Evolutionary conservation across 169 alveolate genomes (phyloP), one percentile per base, ranked within the genome.

Genomic region (Plasmodium malariae): DNA sequence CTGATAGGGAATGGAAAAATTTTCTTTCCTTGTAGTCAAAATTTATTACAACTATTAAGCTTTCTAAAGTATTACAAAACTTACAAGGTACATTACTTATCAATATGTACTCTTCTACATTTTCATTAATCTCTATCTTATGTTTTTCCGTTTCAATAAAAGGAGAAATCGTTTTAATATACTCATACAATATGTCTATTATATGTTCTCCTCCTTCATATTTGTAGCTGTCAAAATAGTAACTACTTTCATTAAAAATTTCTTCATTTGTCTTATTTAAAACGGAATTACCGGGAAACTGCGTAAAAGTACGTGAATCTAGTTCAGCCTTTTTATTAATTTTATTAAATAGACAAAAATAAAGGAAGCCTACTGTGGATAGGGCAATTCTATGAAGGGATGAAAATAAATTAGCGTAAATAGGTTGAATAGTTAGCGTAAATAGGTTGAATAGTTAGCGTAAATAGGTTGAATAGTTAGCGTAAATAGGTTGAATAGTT

Each of bases 1-100:
- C 74, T 34, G 49, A 12, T 21, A 86, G 14, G 5, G 78, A 40
- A 34, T 86, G 92, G 17, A 86, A 86, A 86, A 40, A 69, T 70
- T 70, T 68, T 54, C 92, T 86, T 86, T 86, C 92, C 34, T 86
- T 86, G 51, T 43, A 86, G 55, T 70, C 87, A 72, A 86, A 86
- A 55, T 86, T 86, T 70, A 86, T 57, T 36, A 86, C 92, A 12
- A 86, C 57, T 32, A 86, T 57, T 86, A 86, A 69, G 21, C 32
- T 86, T 70, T 86, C 92, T 43, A 86, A 28, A 63, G 54, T 86
- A 62, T 86, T 86, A 48, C 92, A 86, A 37, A 55, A 86, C 30
- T 70, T 86, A 49, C 92, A 86, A 3, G 68, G 69, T 2, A 70
- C 87, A 30, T 60, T 86, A 72, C 70, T 59, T 34, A 86, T 7